Evolutionary conservation across 1,139 yeast genomes (phyloP).

Genomic region (Pichia sp.): DNA sequence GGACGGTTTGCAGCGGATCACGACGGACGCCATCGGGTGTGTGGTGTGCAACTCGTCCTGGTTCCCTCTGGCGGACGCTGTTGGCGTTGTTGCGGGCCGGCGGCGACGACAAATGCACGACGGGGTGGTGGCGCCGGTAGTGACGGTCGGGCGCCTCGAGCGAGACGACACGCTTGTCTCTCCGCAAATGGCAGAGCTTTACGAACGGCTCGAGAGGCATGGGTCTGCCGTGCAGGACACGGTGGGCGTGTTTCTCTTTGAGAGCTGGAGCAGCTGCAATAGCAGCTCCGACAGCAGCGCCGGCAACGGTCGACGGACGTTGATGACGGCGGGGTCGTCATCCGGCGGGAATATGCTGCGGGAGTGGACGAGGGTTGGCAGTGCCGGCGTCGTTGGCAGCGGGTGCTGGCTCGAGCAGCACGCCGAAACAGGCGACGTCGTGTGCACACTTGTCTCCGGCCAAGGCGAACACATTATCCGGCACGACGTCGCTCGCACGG

Average conservation of each 20-base stretch:
- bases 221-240: constrained; percentile 26
- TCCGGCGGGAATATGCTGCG: constrained; percentile 54
- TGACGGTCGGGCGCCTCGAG: constrained; percentile 12
- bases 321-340: constrained; percentile 38
- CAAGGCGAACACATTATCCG: constrained; percentile 51
- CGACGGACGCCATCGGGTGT: constrained; percentile 12
- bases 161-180: constrained; percentile 12
- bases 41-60: constrained; percentile 19
- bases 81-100: constrained; percentile 14
- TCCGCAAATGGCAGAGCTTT: constrained; percentile 4
- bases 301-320: too few species aligned
- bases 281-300: background rate
- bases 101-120: background rate
- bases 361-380: constrained; percentile 47
- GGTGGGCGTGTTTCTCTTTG: constrained; percentile 24
- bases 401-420: constrained; percentile 33
- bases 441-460: constrained; percentile 49
- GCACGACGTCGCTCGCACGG: constrained; percentile 37
- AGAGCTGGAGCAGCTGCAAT: background rate
- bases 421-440: constrained; percentile 17
- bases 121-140: constrained; percentile 22
- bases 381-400: constrained; percentile 49
- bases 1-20: background rate
- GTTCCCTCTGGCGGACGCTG: constrained; percentile 22
- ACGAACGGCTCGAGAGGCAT: background rate